Conservation (phyloP, 2,329 filamentous ascomycete genomes). For the Juglanconis juglandina region DNA sequence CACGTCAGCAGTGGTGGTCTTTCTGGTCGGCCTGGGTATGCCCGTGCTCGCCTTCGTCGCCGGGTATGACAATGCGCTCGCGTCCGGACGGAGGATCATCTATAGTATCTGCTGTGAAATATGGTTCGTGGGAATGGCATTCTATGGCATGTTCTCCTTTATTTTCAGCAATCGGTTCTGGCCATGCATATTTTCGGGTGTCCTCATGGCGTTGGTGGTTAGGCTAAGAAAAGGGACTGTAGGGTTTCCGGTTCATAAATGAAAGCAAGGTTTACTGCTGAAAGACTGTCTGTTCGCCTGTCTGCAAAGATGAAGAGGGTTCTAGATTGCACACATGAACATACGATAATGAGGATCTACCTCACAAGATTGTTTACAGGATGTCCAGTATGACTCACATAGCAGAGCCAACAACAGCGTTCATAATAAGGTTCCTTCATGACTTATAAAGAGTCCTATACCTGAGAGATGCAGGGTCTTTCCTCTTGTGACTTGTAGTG, state of each 20-base stretch:
- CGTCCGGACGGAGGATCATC: too few species aligned
- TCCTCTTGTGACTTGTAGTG: background rate
- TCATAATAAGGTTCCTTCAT: background rate
- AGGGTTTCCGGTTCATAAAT: background rate
- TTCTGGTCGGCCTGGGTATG: background rate
- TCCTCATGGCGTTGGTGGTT: slow-evolving; percentile 4
- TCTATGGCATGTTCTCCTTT: too few species aligned
- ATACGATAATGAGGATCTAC: background rate
- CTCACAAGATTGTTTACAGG: too few species aligned
- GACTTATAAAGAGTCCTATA: background rate
- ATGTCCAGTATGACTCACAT: too few species aligned
- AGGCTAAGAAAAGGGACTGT: background rate
- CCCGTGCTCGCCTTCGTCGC: too few species aligned
- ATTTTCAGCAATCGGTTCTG: too few species aligned
- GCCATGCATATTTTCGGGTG: background rate
- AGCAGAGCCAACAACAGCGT: too few species aligned
- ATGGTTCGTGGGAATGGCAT: too few species aligned
- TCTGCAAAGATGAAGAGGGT: background rate
- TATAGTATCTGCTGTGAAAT: too few species aligned
- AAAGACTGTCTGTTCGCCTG: background rate
- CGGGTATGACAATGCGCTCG: too few species aligned
- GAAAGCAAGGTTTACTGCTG: background rate
- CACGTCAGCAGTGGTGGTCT: background rate
- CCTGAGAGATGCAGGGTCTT: background rate
- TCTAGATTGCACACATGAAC: background rate